Percentiles rank a stretch among this genome's conserved stretches.
Conservation (phyloP, 345 rosid species). For the Arabis hirsuta region DNA sequence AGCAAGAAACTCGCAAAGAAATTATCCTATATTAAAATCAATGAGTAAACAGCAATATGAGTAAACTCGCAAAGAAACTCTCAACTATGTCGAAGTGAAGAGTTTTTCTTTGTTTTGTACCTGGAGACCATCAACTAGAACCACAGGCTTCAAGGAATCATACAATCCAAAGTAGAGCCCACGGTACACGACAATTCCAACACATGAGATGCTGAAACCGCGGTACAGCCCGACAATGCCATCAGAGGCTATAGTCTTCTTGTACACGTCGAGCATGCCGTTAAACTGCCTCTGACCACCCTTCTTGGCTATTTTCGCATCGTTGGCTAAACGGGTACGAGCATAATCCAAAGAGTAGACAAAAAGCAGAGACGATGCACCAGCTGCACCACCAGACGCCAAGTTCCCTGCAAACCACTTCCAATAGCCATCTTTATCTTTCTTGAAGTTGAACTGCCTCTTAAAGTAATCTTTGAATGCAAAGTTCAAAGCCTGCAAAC, state of each 20-base stretch:
- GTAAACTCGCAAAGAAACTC: too few species aligned
- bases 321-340: slow-evolving; percentile 89
- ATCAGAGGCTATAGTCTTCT: slow-evolving; percentile 70
- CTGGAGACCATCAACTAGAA: slow-evolving; percentile 50
- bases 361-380: slow-evolving; percentile 84
- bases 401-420: slow-evolving; percentile 93
- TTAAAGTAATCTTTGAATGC: slow-evolving; percentile 93
- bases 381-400: slow-evolving; percentile 93
- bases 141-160: slow-evolving; percentile 91
- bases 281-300: slow-evolving; percentile 93
- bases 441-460: slow-evolving; percentile 88
- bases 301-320: slow-evolving; percentile 83
- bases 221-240: slow-evolving; percentile 90
- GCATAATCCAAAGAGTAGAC: slow-evolving; percentile 91
- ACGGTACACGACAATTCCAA: slow-evolving; percentile 82
- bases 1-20: slow-evolving; percentile 86
- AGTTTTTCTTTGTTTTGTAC: slow-evolving; percentile 31
- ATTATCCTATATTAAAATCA: slow-evolving; percentile 60
- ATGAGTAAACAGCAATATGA: slow-evolving; percentile 14
- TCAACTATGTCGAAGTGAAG: not conserved
- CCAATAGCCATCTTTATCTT: slow-evolving; percentile 92
- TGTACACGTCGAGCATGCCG: slow-evolving; percentile 79
- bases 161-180: slow-evolving; percentile 91
- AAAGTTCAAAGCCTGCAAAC: slow-evolving; percentile 71
- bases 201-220: slow-evolving; percentile 85